phyloP scores from a whole-genome alignment of 23 red algal species.

The Gracilaria domingensis region DNA sequence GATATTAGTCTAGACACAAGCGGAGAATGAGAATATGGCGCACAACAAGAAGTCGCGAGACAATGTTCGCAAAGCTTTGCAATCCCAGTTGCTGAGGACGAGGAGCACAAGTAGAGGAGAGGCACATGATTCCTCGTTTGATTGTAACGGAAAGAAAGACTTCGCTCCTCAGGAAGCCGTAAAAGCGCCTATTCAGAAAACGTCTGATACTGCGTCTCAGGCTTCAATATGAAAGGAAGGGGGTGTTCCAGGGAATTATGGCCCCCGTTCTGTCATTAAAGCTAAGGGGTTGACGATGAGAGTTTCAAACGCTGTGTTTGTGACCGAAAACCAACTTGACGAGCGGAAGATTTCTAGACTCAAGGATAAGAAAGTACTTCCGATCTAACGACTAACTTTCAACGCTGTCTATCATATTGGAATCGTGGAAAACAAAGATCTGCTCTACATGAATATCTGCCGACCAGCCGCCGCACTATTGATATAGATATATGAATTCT shows the following conservation, averaged over 20 bases:
- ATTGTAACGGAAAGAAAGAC: conserved; percentile 10
- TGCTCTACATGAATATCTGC: conserved; percentile 56
- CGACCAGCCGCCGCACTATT: conserved; percentile 24
- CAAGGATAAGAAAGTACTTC: conserved; percentile 56
- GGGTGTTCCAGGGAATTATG: neutral
- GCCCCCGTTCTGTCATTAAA: conserved; percentile 36
- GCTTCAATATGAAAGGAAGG: neutral
- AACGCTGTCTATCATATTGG: conserved; percentile 71
- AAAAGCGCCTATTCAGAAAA: neutral
- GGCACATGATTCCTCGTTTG: conserved; percentile 5
- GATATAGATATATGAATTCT: conserved; percentile 37
- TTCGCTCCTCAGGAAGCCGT: neutral
- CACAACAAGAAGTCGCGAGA: neutral
- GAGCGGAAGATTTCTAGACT: conserved; percentile 55
- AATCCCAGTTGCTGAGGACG: neutral
- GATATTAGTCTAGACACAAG: neutral
- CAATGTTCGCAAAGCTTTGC: neutral
- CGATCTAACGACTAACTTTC: conserved; percentile 78
- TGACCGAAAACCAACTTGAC: conserved; percentile 69
- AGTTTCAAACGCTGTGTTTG: conserved; percentile 63
- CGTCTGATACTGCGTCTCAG: neutral
- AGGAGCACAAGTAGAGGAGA: neutral
- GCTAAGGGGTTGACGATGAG: conserved; percentile 46
- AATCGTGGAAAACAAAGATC: conserved; percentile 66
- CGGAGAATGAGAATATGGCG: neutral